Evolutionary conservation across 805 yeast species (phyloP), one percentile per base, ranked within the genome.

Genomic region (Candida suzukii): DNA sequence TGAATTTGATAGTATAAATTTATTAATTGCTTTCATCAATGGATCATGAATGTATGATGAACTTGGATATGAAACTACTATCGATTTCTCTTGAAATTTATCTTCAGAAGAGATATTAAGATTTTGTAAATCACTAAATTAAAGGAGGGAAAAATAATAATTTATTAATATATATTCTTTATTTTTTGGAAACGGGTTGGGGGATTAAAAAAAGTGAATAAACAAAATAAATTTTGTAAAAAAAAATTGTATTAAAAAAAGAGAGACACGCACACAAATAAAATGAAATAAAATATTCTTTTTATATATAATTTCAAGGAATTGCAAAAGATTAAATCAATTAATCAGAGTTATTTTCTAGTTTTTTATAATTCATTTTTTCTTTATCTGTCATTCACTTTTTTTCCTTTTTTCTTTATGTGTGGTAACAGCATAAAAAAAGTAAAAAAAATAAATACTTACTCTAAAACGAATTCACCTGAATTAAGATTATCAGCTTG

Each of bases 401-500:
- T 24, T 10, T 24, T 24, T 24, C 25, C 7, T 24, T 24, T n/a
- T n/a, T n/a, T n/a, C n/a, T n/a, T 20, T 19, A 28, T 7, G 25
- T 8, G 10, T 24, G 25, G 37, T 24, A n/a, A 29, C 5, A n/a
- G 4, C 7, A 29, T 7, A 29, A 24, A 24, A 31, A 20, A 21
- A 35, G n/a, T 8, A 35, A 40, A 37, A 13, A 11, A 16, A 28
- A 30, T 10, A 26, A 26, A 11, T n/a, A 61, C 71, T 66, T 61
- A 68, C 69, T 68, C 63, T 34, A 80, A 54, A n/a, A 54, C 56
- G 43, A 84, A 68, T 55, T 83, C 87, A 5, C 88, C 91, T 20
- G 41, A 20, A 38, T 60, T 57, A 37, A 71, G 57, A 0, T 72
- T 40, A 24, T 58, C 78, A n/a, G 74, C 72, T 37, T 70, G 73